Conservation (phyloP, 1,284 basidiomycete species). For the Fomes fomentarius region DNA sequence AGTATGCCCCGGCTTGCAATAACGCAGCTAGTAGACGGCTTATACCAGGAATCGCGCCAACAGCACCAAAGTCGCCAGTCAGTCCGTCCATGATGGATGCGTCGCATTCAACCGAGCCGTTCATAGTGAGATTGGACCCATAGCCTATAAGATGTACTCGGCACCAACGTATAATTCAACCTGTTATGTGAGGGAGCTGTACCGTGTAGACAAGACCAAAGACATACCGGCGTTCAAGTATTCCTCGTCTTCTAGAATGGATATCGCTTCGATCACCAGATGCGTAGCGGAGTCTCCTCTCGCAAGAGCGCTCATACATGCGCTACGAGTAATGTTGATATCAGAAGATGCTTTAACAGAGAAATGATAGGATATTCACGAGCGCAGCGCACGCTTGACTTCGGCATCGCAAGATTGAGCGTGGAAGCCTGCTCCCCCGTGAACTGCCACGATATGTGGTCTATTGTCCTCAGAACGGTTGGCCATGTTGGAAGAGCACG, state of each 20-base stretch:
- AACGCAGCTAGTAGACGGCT: not conserved
- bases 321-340: constrained; percentile 39
- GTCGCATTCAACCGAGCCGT: constrained; percentile 76
- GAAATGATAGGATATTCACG: constrained; percentile 39
- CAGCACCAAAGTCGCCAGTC: constrained; percentile 61
- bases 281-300: constrained; percentile 36
- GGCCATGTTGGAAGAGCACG: too few relatives aligned
- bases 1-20: not conserved
- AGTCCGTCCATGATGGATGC: constrained; percentile 69
- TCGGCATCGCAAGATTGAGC: constrained; percentile 43
- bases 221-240: constrained; percentile 66
- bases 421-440: constrained; percentile 72
- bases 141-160: constrained; percentile 45
- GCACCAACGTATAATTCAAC: too few relatives aligned
- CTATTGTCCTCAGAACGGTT: not conserved
- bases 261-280: constrained; percentile 55
- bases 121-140: constrained; percentile 74
- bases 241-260: constrained; percentile 60
- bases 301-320: constrained; percentile 45
- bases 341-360: too few relatives aligned
- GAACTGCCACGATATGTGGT: constrained; percentile 50
- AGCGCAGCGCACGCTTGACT: constrained; percentile 55
- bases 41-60: constrained; percentile 65
- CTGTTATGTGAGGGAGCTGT: too few relatives aligned
- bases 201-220: too few relatives aligned